A percentile compares a stretch with the other conserved stretches of the same genome.
Evolutionary conservation across 2,329 filamentous ascomycete genomes (phyloP).

Genomic region (Verticillium alfalfae): DNA sequence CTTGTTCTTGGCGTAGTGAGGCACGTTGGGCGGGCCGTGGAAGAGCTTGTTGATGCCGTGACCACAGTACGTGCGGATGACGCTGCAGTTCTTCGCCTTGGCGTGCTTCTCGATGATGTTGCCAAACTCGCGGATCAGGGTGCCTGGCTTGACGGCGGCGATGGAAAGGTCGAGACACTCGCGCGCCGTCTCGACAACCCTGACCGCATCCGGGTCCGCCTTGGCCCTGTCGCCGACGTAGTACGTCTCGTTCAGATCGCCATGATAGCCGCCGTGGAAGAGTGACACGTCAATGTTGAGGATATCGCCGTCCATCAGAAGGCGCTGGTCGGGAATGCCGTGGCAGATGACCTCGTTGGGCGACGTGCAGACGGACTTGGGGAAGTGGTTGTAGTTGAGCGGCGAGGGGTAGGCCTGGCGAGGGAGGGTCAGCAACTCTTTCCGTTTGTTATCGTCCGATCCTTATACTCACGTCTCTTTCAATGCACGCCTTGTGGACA

Average conservation of each 20-base stretch:
- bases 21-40: constrained; percentile 89
- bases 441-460: not conserved
- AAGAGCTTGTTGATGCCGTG: constrained; percentile 93
- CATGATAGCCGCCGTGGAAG: constrained; percentile 92
- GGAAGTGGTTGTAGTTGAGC: constrained; percentile 92
- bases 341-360: constrained; percentile 98
- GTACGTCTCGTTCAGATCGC: constrained; percentile 97
- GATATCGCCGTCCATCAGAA: constrained; percentile 87
- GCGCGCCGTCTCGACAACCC: constrained; percentile 84
- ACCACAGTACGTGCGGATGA: constrained; percentile 93
- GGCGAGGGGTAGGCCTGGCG: constrained; percentile 85
- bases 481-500: constrained; percentile 90
- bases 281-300: constrained; percentile 94
- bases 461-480: constrained; percentile 67
- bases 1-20: constrained; percentile 98
- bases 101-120: constrained; percentile 95
- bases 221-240: constrained; percentile 88
- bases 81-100: constrained; percentile 77
- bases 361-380: constrained; percentile 96
- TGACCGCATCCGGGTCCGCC: constrained; percentile 78
- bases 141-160: constrained; percentile 86
- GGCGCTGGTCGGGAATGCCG: constrained; percentile 88
- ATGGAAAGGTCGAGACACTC: constrained; percentile 91
- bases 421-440: constrained; percentile 6
- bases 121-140: constrained; percentile 86